Percentiles rank a stretch among this genome's conserved stretches.
Evolutionary conservation across 2,329 filamentous ascomycete genomes (phyloP).

Genomic region (Colletotrichum costaricense): DNA sequence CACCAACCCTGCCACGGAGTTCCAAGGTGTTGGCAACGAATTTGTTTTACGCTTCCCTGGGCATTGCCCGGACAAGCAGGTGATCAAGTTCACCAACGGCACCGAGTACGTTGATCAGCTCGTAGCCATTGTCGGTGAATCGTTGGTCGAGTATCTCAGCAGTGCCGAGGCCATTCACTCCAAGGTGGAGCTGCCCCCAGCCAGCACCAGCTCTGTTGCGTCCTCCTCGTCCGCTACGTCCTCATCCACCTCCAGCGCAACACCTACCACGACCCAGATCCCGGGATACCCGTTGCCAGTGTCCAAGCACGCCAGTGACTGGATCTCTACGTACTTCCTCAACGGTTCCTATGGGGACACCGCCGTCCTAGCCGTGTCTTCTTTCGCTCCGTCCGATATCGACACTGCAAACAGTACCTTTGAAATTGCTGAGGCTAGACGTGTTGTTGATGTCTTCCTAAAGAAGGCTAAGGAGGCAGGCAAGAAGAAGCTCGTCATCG

Average conservation of each 20-base stretch:
- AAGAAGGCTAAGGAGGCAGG: conserved; percentile 54
- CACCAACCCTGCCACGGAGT: neutral
- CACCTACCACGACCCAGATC: conserved; percentile 27
- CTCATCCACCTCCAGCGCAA: neutral
- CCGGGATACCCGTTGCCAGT: conserved; percentile 41
- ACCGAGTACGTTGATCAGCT: conserved; percentile 2
- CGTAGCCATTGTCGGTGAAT: neutral
- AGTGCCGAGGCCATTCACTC: conserved; percentile 16
- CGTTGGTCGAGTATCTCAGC: neutral
- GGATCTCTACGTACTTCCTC: conserved; percentile 43
- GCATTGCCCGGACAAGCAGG: conserved; percentile 7
- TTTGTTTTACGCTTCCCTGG: neutral
- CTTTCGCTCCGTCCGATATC: conserved; percentile 35
- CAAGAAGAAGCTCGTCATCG: conserved; percentile 72
- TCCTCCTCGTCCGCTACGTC: neutral
- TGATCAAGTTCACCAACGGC: conserved; percentile 32
- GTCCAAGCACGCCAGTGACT: conserved; percentile 38
- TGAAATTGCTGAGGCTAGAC: conserved; percentile 35
- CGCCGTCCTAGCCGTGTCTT: conserved; percentile 40
- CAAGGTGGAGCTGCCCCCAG: conserved; percentile 17
- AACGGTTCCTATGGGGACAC: conserved; percentile 43
- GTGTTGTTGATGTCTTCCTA: conserved; percentile 54
- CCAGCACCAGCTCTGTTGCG: neutral
- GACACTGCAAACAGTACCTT: conserved; percentile 2
- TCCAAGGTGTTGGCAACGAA: neutral